These are phyloP conservation scores for Phytophthora pini DNA, from an alignment of 352 stramenopile species.

Conservation along the genomic window DNA sequence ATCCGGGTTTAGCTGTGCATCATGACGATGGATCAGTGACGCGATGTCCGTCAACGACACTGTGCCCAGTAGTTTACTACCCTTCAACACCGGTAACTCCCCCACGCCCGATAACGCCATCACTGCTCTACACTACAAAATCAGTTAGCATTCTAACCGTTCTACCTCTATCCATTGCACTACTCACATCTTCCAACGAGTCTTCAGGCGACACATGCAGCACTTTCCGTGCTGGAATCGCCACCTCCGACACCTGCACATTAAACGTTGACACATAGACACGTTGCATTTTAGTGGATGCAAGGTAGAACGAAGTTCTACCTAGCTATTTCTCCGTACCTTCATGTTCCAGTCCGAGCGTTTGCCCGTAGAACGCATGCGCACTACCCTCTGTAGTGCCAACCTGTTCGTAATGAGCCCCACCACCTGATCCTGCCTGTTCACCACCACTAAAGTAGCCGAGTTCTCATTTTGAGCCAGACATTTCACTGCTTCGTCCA, in stretches of 20 bases:
- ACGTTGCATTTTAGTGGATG: background rate
- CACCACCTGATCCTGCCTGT: slow-evolving; percentile 72
- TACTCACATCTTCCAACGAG: slow-evolving; percentile 71
- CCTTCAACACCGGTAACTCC: slow-evolving; percentile 72
- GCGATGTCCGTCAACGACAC: slow-evolving; percentile 85
- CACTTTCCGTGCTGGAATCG: slow-evolving; percentile 74
- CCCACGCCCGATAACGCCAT: slow-evolving; percentile 77
- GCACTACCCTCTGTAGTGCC: slow-evolving; percentile 62
- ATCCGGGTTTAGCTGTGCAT: slow-evolving; percentile 53
- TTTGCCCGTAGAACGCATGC: slow-evolving; percentile 55
- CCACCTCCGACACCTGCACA: slow-evolving; percentile 63
- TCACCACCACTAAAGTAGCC: slow-evolving; percentile 77
- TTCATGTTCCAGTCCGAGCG: slow-evolving; percentile 62
- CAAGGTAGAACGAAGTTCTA: slow-evolving; percentile 1
- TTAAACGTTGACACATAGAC: slow-evolving; percentile 6
- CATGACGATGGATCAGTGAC: slow-evolving; percentile 71
- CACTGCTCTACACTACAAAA: slow-evolving; percentile 68
- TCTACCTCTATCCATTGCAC: background rate
- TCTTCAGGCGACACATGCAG: slow-evolving; percentile 80
- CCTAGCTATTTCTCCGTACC: slow-evolving; percentile 22
- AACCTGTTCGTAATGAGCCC: slow-evolving; percentile 82
- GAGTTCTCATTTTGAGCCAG: slow-evolving; percentile 81
- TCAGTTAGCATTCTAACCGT: background rate
- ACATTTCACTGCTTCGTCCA: slow-evolving; percentile 70
- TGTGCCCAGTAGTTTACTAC: slow-evolving; percentile 73